Conservation (phyloP, 805 yeast genomes). For the Ogataea pignaliae region DNA sequence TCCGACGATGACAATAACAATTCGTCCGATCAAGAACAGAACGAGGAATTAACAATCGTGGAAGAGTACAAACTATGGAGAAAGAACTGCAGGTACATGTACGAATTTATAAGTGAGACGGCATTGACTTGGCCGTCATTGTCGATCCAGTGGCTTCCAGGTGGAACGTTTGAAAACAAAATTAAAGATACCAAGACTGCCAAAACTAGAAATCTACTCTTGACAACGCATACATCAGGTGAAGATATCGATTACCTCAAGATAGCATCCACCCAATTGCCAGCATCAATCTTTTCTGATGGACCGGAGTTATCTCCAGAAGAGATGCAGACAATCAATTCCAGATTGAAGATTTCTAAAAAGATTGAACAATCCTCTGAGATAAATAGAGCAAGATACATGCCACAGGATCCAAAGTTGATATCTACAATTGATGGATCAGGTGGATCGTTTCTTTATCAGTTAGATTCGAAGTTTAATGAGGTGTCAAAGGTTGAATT, state of each 20-base stretch:
- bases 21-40: conserved; percentile 15
- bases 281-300: conserved; percentile 34
- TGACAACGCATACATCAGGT: conserved; percentile 75
- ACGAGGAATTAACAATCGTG: conserved; percentile 42
- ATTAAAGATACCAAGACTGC: conserved; percentile 26
- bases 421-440: conserved; percentile 66
- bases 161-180: conserved; percentile 22
- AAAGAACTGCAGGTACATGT: conserved; percentile 76
- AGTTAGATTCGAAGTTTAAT: conserved; percentile 23
- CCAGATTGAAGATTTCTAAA: conserved; percentile 56
- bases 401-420: conserved; percentile 53
- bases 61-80: conserved; percentile 79
- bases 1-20: conserved; percentile 11
- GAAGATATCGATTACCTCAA: conserved; percentile 64
- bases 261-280: conserved; percentile 57
- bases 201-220: conserved; percentile 42
- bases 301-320: conserved; percentile 22
- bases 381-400: conserved; percentile 66
- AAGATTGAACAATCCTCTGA: conserved; percentile 62
- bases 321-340: conserved; percentile 34
- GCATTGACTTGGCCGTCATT: conserved; percentile 80
- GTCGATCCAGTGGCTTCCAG: conserved; percentile 74
- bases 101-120: conserved; percentile 77
- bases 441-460: conserved; percentile 58
- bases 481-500: conserved; percentile 28